phyloP scores from a whole-genome alignment of 495 filamentous ascomycete genomes.

The Penicillium simplicissimum region DNA sequence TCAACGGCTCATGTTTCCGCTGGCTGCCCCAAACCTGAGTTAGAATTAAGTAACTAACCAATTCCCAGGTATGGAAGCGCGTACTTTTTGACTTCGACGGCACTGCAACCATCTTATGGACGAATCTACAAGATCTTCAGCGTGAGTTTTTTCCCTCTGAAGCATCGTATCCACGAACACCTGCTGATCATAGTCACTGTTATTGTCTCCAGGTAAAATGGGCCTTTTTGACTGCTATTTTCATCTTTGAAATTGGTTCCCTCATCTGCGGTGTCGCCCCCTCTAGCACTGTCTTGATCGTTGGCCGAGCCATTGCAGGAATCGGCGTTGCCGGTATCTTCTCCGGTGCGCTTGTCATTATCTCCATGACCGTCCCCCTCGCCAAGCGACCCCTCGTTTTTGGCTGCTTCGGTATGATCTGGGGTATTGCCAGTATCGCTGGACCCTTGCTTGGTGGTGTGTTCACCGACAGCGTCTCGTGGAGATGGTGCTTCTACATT shows the following conservation, averaged over 20 bases:
- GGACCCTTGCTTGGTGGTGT: slow-evolving; percentile 65
- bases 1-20: no score
- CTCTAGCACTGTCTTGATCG: slow-evolving; percentile 65
- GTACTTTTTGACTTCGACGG: slow-evolving; percentile 37
- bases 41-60: no score
- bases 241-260: slow-evolving; percentile 72
- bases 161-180: not conserved
- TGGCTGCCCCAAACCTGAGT: no score
- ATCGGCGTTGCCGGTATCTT: slow-evolving; percentile 69
- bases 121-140: slow-evolving; percentile 35
- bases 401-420: slow-evolving; percentile 69
- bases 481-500: slow-evolving; percentile 87
- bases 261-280: slow-evolving; percentile 71
- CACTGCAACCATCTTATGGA: slow-evolving; percentile 36
- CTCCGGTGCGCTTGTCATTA: slow-evolving; percentile 70
- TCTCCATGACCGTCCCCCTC: slow-evolving; percentile 62
- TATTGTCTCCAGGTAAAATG: slow-evolving; percentile 57
- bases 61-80: slow-evolving; percentile 35
- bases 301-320: slow-evolving; percentile 78
- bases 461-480: slow-evolving; percentile 60
- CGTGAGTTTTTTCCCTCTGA: slow-evolving; percentile 5
- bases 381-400: slow-evolving; percentile 64
- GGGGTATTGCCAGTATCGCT: slow-evolving; percentile 66
- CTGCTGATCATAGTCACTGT: slow-evolving; percentile 21
- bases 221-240: slow-evolving; percentile 62